Base-by-base conservation (phyloP, 2,329 filamentous ascomycete species). In the Clarireedia monteithiana region DNA sequence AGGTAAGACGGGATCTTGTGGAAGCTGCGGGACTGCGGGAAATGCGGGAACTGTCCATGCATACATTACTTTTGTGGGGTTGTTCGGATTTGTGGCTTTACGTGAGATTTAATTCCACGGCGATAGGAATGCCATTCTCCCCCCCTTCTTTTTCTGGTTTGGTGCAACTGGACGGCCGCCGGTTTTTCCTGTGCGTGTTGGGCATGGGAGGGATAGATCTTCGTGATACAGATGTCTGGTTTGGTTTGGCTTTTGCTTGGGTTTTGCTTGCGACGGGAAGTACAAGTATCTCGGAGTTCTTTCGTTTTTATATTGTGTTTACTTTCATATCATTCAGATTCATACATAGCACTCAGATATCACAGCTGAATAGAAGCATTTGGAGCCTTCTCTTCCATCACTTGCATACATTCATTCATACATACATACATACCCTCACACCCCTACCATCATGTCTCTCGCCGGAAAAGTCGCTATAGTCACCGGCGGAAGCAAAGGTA, bases 401-500 rank as follows among this genome's bases (percentile, higher is more conserved):
- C 7, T 30, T 30, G 27, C 27, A 30, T 10, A 30, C 27, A 30
- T 30, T 3, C 6, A 20, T 20, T 3, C 20, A 30, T 9, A 15
- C 24, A 39, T n/a, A 7, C 26, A n/a, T 17, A 40, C 17, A 15
- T 34, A 30, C 40, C 23, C 40, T 48, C 39, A 40, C n/a, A 56
- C 49, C 17, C 14, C 12, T 26, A 24, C 30, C 30, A 60, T 38
- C 48, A 64, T 62, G 62, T 56, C 61, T 30, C 64, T 67, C 45
- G 23, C 58, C 2, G 64, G 64, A 9, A 68, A 66, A 60, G 60
- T 67, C n/a, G 65, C 63, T 38, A 50, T 68, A 14, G 48, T 75
- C 44, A 63, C 68, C 15, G 71, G 70, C 42, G 75, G 74, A 55
- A 78, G 77, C 55, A 81, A 81, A 62, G 82, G 82, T 58, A 84